These are phyloP conservation scores for Mortierella sp. DNA, from an alignment of 371 early-diverging fungal species.

Conservation along the genomic window DNA sequence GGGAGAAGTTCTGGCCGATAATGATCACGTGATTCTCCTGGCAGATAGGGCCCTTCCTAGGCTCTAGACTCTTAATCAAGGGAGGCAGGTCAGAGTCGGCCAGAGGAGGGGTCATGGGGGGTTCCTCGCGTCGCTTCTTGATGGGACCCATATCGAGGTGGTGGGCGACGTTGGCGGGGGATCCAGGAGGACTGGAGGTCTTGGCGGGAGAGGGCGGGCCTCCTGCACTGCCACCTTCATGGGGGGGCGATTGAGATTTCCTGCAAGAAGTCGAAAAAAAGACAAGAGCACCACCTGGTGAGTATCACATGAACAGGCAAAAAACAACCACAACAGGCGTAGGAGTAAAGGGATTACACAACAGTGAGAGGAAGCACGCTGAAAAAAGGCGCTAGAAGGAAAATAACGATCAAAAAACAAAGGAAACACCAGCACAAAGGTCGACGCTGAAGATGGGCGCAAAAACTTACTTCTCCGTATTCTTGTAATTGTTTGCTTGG, in stretches of 20 bases:
- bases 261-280: constrained; percentile 14
- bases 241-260: constrained; percentile 35
- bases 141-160: constrained; percentile 34
- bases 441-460: neutral
- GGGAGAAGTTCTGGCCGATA: constrained; percentile 50
- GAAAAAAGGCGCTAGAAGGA: constrained; percentile 1
- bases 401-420: neutral
- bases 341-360: neutral
- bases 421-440: neutral
- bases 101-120: constrained; percentile 43
- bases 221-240: constrained; percentile 27
- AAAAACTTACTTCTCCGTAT: constrained; percentile 16
- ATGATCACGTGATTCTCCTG: constrained; percentile 58
- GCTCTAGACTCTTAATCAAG: constrained; percentile 43
- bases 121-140: constrained; percentile 51
- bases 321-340: neutral
- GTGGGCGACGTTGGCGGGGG: constrained; percentile 22
- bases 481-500: constrained; percentile 15
- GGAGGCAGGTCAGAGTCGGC: constrained; percentile 34
- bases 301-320: constrained; percentile 16
- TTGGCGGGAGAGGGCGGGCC: constrained; percentile 42
- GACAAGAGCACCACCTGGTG: neutral
- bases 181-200: constrained; percentile 43
- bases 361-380: neutral
- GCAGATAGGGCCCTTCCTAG: constrained; percentile 48